phyloP scores from a whole-genome alignment of 768 basidiomycete genomes.

The Tylopilus balloui region DNA sequence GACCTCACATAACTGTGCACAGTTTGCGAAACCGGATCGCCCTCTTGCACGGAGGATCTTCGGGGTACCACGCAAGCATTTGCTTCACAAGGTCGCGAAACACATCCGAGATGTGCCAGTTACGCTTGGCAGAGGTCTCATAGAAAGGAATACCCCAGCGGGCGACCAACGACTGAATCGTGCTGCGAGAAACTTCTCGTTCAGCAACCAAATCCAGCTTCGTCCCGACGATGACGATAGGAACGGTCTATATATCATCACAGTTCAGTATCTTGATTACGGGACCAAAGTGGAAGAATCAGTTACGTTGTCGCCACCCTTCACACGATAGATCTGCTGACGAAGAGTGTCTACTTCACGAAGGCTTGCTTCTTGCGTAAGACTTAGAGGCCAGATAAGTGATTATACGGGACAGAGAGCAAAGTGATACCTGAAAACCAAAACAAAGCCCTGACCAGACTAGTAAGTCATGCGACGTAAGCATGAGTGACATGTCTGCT shows the following conservation, averaged over 20 bases:
- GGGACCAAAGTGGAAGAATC: not conserved
- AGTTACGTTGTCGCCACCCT: constrained; percentile 61
- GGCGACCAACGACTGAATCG: constrained; percentile 59
- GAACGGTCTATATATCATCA: constrained; percentile 45
- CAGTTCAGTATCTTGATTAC: constrained; percentile 2
- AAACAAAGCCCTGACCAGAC: constrained; percentile 73
- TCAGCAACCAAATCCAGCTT: constrained; percentile 79
- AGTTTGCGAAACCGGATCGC: constrained; percentile 21
- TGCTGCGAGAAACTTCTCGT: constrained; percentile 65
- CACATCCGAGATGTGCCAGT: constrained; percentile 76
- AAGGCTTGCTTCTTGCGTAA: constrained; percentile 78
- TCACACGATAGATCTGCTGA: constrained; percentile 77
- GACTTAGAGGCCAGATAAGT: constrained; percentile 37
- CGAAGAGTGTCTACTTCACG: constrained; percentile 77
- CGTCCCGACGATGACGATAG: constrained; percentile 84
- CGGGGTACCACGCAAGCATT: constrained; percentile 65
- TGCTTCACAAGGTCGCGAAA: constrained; percentile 74
- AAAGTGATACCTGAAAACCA: constrained; percentile 67
- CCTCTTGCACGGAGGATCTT: constrained; percentile 35
- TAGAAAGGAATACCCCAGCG: constrained; percentile 75
- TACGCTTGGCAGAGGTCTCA: constrained; percentile 83
- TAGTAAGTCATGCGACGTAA: constrained; percentile 22
- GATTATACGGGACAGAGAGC: not conserved
- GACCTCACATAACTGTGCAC: constrained; percentile 38
- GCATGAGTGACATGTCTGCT: not conserved